Percentiles rank a stretch among this genome's conserved stretches.
Conservation (phyloP, 2,329 filamentous ascomycete species). For the Penicillium janthinellum region DNA sequence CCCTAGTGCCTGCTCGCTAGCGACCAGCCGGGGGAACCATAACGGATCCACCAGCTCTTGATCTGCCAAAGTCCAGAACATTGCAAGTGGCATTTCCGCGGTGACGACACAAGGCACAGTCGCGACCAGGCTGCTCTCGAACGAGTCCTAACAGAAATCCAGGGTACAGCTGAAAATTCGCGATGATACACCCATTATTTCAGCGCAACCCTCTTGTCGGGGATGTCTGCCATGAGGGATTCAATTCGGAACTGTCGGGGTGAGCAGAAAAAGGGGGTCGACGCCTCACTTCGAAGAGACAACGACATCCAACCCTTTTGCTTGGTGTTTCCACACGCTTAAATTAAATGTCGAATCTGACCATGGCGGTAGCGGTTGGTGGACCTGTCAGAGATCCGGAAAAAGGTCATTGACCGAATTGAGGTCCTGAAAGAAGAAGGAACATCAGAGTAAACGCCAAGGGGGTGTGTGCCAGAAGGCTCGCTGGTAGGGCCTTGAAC, state of each 20-base stretch:
- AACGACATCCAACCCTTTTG: conserved; percentile 35
- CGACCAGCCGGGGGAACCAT: neutral
- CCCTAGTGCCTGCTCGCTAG: neutral
- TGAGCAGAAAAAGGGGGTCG: conserved; percentile 16
- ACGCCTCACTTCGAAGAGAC: conserved; percentile 38
- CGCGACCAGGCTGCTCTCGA: neutral
- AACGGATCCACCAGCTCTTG: neutral
- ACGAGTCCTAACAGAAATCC: neutral
- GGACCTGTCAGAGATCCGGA: neutral
- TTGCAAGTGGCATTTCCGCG: neutral
- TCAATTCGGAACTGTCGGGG: conserved; percentile 25
- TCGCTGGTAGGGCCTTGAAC: neutral
- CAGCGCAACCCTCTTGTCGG: neutral
- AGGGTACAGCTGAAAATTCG: neutral
- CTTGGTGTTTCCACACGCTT: neutral
- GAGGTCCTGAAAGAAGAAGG: neutral
- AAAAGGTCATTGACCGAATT: neutral
- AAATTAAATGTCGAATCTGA: conserved; percentile 9
- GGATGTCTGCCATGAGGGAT: neutral
- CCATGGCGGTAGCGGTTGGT: neutral
- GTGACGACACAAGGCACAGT: neutral
- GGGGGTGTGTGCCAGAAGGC: neutral
- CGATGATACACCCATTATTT: neutral
- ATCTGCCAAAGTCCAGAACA: neutral
- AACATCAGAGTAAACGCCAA: neutral